Evolutionary conservation across 345 rosid genomes (phyloP), one percentile per base, ranked within the genome.

Genomic region (Balakata baccata): DNA sequence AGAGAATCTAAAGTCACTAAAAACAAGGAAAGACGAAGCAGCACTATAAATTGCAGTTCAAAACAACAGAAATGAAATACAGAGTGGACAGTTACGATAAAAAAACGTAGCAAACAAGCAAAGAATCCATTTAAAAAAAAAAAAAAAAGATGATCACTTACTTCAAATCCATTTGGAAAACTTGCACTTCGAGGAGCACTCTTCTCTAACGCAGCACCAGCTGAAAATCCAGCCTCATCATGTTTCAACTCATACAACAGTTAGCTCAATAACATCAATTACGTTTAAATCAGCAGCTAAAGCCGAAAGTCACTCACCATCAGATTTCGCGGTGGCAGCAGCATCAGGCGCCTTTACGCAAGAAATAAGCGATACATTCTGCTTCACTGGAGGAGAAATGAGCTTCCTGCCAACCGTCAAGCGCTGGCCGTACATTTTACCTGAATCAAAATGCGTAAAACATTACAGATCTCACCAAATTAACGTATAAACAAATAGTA

Each of bases 91-190:
- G 5, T 10, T 43, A 43, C 10, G 47, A 43, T 5, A 8, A 43
- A 7, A 43, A 12, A 38, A n/a, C n/a, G 41, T 9, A 1, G 20
- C 41, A 37, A 20, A 29, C 12, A n/a, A 17, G 57, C 13, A n/a
- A 46, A 22, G 4, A 47, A 62, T 56, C n/a, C 10, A n/a, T 29
- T 29, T 29, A 29, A 29, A 29, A 29, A 29, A 29, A 29, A 29
- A 25, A n/a, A 60, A 3, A 68, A 71, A 14, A 71, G 41, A 25
- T 23, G 22, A 68, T 22, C 3, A 37, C 64, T 80, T 66, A 90
- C 98, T 89, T 92, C 96, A 80, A 90, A 81, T 72, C 87, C 96
- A 78, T 78, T 84, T 6, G 97, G 98, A 81, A 94, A 94, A 78
- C 86, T 85, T 56, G 85, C 84, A 53, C 72, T 70, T n/a, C 77